These are phyloP conservation scores for Boletus rubescentipes DNA, from an alignment of 768 basidiomycete species.

Conservation along the genomic window DNA sequence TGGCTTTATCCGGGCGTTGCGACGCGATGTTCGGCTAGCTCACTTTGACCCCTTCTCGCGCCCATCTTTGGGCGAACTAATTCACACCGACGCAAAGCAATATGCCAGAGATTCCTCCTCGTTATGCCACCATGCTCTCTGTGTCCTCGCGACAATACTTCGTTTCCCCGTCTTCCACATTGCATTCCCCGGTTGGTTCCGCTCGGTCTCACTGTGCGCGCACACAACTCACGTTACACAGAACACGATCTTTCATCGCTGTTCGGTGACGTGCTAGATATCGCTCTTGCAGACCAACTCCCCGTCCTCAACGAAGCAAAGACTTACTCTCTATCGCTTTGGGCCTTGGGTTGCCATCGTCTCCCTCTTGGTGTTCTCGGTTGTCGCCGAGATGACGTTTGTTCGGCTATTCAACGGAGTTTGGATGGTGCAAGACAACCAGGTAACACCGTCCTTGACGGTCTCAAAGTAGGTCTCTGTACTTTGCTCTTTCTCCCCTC, in stretches of 20 bases:
- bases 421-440: conserved; percentile 31
- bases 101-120: conserved; percentile 40
- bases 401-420: conserved; percentile 35
- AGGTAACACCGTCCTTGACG: conserved; percentile 22
- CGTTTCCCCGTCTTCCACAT: conserved; percentile 44
- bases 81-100: conserved; percentile 39
- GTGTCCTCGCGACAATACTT: conserved; percentile 51
- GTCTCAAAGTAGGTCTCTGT: conserved; percentile 25
- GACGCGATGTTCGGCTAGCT: conserved; percentile 51
- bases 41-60: conserved; percentile 34
- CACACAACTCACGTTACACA: conserved; percentile 21
- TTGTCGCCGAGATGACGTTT: conserved; percentile 32
- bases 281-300: conserved; percentile 37
- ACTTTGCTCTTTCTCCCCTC: background rate
- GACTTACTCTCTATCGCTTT: conserved; percentile 47
- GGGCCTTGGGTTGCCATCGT: conserved; percentile 49
- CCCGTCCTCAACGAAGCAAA: conserved; percentile 43
- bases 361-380: conserved; percentile 44
- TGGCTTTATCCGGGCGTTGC: conserved; percentile 41
- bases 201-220: background rate
- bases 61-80: conserved; percentile 8
- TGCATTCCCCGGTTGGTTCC: conserved; percentile 50
- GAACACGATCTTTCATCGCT: conserved; percentile 45
- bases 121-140: conserved; percentile 55
- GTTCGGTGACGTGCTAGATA: conserved; percentile 43